These are phyloP conservation scores for Didymosphaeria variabile DNA, from an alignment of 2,329 filamentous ascomycete genomes.

Conservation along the genomic window DNA sequence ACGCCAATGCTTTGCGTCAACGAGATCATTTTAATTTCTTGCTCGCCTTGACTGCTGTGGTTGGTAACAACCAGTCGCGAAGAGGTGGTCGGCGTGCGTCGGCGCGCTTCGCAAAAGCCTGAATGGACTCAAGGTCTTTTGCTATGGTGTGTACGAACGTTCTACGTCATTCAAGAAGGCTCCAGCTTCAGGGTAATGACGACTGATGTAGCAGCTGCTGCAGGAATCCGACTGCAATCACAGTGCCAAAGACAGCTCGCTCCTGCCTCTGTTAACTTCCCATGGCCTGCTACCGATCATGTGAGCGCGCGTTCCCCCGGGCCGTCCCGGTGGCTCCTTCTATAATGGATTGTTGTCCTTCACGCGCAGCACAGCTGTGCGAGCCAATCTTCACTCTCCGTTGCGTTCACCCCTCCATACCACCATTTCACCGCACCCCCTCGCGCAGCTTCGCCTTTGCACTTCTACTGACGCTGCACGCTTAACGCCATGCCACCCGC, in stretches of 20 bases:
- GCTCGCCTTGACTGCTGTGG: too few relatives aligned
- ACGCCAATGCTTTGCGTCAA: too few relatives aligned
- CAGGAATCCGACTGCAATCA: too few relatives aligned
- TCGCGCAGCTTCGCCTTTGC: not conserved
- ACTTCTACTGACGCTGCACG: not conserved
- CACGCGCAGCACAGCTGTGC: not conserved
- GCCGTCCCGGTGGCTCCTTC: not conserved
- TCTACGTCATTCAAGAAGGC: too few relatives aligned
- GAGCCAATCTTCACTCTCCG: not conserved
- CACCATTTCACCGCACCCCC: not conserved
- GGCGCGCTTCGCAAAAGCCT: too few relatives aligned
- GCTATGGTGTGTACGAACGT: too few relatives aligned
- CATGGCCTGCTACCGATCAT: not conserved
- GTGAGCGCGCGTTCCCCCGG: not conserved
- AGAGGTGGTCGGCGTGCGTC: too few relatives aligned
- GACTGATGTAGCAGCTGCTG: not conserved
- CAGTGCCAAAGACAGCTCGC: not conserved
- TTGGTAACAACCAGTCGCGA: too few relatives aligned
- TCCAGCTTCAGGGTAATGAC: too few relatives aligned
- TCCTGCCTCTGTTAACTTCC: not conserved
- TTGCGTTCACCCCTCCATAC: not conserved
- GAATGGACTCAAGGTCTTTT: too few relatives aligned
- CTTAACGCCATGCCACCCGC: conserved; percentile 23
- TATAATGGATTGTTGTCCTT: not conserved
- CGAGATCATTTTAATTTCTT: too few relatives aligned